Conservation (phyloP, 2,329 filamentous ascomycete genomes). For the Penicillium digitatum region DNA sequence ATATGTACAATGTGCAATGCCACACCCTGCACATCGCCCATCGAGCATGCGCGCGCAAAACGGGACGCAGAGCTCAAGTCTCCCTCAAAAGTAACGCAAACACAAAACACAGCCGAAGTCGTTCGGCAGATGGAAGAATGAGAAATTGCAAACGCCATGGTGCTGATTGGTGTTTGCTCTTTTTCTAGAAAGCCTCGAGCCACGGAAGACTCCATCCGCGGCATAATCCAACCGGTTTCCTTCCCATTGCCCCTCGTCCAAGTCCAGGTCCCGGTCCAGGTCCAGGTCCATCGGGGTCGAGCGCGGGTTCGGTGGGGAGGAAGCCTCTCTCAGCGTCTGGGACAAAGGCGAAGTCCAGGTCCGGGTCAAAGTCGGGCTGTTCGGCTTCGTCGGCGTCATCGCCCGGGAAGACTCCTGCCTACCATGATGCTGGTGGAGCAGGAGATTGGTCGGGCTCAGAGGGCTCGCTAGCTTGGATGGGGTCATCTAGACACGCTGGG, state of each 20-base stretch:
- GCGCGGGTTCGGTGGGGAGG: background rate
- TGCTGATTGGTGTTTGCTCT: slow-evolving; percentile 20
- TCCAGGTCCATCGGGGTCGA: background rate
- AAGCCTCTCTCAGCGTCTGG: background rate
- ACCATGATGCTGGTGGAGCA: slow-evolving; percentile 3
- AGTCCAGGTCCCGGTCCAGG: background rate
- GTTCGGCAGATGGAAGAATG: slow-evolving; percentile 8
- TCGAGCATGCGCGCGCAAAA: slow-evolving; percentile 70
- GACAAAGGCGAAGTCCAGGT: slow-evolving; percentile 8
- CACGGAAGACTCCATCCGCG: slow-evolving; percentile 22
- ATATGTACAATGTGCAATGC: slow-evolving; percentile 87
- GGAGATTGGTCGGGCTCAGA: slow-evolving; percentile 22
- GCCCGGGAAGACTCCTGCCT: background rate
- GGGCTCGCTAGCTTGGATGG: background rate
- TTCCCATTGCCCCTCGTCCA: slow-evolving; percentile 23
- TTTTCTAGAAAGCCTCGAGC: slow-evolving; percentile 23
- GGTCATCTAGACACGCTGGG: background rate
- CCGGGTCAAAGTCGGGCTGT: slow-evolving; percentile 15
- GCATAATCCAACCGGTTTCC: slow-evolving; percentile 19
- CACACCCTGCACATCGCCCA: slow-evolving; percentile 83
- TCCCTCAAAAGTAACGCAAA: slow-evolving; percentile 32
- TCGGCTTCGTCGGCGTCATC: background rate
- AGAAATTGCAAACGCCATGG: slow-evolving; percentile 19
- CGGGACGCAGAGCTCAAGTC: slow-evolving; percentile 34
- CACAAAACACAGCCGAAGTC: slow-evolving; percentile 16